These are phyloP conservation scores for Eucalyptus tenuipes DNA, from an alignment of 345 rosid species.

Conservation along the genomic window DNA sequence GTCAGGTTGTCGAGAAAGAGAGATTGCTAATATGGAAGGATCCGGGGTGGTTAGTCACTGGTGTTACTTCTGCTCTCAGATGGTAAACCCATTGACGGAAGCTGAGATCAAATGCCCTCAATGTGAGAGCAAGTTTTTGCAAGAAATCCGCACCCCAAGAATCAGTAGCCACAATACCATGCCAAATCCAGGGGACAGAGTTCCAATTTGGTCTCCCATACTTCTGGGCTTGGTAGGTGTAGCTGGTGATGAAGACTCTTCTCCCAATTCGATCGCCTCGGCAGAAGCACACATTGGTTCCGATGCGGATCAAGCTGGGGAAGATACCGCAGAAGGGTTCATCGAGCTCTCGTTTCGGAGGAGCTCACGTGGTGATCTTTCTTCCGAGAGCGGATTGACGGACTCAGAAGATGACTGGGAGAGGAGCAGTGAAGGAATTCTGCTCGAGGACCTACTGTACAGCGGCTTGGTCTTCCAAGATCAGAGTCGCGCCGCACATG, in stretches of 20 bases:
- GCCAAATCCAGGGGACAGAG: slow-evolving; percentile 6
- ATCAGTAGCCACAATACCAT: background rate
- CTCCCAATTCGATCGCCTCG: background rate
- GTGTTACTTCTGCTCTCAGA: slow-evolving; percentile 50
- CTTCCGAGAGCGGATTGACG: background rate
- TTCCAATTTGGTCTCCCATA: slow-evolving; percentile 24
- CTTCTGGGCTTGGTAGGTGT: slow-evolving; percentile 26
- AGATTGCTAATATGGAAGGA: slow-evolving; percentile 37
- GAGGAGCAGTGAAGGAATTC: background rate
- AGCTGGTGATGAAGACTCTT: background rate
- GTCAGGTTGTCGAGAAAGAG: background rate
- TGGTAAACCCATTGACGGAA: slow-evolving; percentile 31
- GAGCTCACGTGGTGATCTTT: background rate
- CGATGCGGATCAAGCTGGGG: background rate
- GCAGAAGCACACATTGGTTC: background rate
- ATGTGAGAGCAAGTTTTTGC: slow-evolving; percentile 49
- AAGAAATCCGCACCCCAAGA: slow-evolving; percentile 13
- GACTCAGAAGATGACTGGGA: slow-evolving; percentile 7
- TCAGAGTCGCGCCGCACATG: background rate
- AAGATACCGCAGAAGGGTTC: background rate
- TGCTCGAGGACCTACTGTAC: background rate
- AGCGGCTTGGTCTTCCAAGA: slow-evolving; percentile 3
- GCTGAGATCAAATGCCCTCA: slow-evolving; percentile 34
- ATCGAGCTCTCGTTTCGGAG: background rate
- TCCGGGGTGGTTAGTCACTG: slow-evolving; percentile 33